phyloP scores from a whole-genome alignment of 345 rosid species.

The Cardiospermum halicacabum region DNA sequence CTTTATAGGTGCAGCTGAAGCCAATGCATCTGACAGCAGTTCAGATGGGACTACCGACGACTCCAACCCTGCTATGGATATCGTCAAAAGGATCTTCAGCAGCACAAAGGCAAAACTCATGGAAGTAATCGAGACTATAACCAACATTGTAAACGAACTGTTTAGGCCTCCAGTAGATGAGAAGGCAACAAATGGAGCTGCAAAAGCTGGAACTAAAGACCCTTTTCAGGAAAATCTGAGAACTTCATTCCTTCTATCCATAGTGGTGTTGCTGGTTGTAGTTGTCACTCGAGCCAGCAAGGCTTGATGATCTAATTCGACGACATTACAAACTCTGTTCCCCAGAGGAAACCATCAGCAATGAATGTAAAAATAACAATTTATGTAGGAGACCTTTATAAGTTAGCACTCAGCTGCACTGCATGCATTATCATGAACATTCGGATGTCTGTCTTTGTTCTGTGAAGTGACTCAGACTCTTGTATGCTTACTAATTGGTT shows the following conservation, averaged over 20 bases:
- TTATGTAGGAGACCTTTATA: background rate
- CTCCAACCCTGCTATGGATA: conserved; percentile 29
- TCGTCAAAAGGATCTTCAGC: conserved; percentile 48
- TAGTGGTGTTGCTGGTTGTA: conserved; percentile 68
- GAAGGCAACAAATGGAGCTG: conserved; percentile 19
- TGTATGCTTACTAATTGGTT: too few relatives aligned
- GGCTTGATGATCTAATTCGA: conserved; percentile 58
- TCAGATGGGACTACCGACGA: conserved; percentile 27
- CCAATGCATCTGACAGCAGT: conserved; percentile 19
- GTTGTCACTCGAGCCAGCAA: conserved; percentile 47
- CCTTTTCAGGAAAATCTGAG: conserved; percentile 59
- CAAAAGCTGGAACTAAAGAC: conserved; percentile 13
- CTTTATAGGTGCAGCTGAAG: conserved; percentile 26
- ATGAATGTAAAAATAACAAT: background rate
- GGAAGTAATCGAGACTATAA: conserved; percentile 47
- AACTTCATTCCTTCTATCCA: conserved; percentile 58
- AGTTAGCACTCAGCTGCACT: background rate
- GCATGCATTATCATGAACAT: too few relatives aligned
- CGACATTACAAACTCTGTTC: conserved; percentile 34
- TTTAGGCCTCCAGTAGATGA: conserved; percentile 36
- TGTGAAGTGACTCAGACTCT: too few relatives aligned
- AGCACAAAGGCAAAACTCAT: conserved; percentile 39
- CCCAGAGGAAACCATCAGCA: conserved; percentile 6
- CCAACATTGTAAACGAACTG: conserved; percentile 40
- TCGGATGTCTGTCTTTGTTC: too few relatives aligned